Conservation (phyloP, 345 rosid genomes). For the Kernera saxatilis region DNA sequence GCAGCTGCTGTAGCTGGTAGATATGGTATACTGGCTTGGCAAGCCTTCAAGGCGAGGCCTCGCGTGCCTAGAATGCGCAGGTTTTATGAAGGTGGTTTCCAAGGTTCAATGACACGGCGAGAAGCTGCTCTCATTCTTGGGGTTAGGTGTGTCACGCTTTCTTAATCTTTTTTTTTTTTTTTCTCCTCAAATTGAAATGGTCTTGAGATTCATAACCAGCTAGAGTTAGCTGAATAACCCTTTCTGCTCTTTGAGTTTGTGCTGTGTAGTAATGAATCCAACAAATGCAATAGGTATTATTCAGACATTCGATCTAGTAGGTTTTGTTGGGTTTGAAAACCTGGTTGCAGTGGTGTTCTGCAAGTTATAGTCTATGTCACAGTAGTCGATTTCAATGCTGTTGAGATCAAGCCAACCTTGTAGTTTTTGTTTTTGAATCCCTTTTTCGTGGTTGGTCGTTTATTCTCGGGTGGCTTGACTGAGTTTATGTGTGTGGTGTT, state of each 20-base stretch:
- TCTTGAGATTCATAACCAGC: neutral
- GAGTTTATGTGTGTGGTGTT: constrained; percentile 6
- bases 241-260: neutral
- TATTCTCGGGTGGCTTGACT: neutral
- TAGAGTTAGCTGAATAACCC: neutral
- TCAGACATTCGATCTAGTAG: neutral
- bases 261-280: neutral
- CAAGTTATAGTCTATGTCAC: neutral
- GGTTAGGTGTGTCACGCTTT: constrained; percentile 44
- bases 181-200: neutral
- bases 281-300: neutral
- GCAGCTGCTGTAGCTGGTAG: constrained; percentile 81
- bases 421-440: neutral
- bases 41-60: constrained; percentile 75
- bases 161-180: neutral
- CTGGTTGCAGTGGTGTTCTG: no score
- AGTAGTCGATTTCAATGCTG: neutral
- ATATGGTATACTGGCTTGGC: constrained; percentile 83
- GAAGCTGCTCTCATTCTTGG: constrained; percentile 93
- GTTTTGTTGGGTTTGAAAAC: neutral
- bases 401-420: neutral
- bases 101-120: constrained; percentile 60
- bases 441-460: neutral
- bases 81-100: constrained; percentile 87
- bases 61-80: constrained; percentile 45